Percentiles rank a stretch among this genome's conserved stretches.
phyloP scores from a whole-genome alignment of 805 yeast species.

The Lachancea fermentati region DNA sequence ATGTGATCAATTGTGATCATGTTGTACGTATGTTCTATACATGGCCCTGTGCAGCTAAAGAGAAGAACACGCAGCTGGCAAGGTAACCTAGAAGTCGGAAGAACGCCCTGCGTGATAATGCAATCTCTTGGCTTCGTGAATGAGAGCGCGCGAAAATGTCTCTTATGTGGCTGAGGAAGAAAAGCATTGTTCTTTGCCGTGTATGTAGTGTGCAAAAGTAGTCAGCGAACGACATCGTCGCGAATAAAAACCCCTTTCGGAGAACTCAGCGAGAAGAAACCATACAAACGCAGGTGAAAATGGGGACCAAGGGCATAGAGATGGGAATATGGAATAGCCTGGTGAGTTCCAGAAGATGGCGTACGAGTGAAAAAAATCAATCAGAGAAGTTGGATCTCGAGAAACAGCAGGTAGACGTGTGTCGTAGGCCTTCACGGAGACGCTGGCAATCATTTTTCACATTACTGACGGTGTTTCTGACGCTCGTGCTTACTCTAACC shows the following conservation, averaged over 20 bases:
- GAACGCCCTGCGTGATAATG: conserved; percentile 31
- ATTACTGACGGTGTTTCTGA: too few relatives aligned
- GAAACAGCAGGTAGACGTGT: neutral
- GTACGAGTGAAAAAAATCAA: too few relatives aligned
- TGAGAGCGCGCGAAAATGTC: conserved; percentile 31
- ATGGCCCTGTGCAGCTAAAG: conserved; percentile 27
- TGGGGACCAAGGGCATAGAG: conserved; percentile 12
- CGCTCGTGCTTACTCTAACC: too few relatives aligned
- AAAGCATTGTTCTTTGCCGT: conserved; percentile 14
- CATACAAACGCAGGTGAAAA: too few relatives aligned
- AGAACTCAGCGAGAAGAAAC: neutral
- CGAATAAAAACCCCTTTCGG: too few relatives aligned
- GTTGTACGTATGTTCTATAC: conserved; percentile 2
- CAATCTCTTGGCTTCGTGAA: conserved; percentile 25
- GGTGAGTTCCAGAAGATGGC: too few relatives aligned
- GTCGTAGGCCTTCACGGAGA: too few relatives aligned
- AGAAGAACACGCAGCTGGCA: conserved; percentile 31
- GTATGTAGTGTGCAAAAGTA: too few relatives aligned
- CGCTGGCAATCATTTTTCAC: too few relatives aligned
- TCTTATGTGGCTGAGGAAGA: conserved; percentile 29
- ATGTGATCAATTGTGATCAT: too few relatives aligned
- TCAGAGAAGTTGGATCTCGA: too few relatives aligned
- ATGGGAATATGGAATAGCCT: conserved; percentile 9
- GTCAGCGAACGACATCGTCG: too few relatives aligned
- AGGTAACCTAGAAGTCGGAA: conserved; percentile 32